Base-by-base conservation (phyloP, 768 basidiomycete genomes). In the Agaricus blazei region DNA sequence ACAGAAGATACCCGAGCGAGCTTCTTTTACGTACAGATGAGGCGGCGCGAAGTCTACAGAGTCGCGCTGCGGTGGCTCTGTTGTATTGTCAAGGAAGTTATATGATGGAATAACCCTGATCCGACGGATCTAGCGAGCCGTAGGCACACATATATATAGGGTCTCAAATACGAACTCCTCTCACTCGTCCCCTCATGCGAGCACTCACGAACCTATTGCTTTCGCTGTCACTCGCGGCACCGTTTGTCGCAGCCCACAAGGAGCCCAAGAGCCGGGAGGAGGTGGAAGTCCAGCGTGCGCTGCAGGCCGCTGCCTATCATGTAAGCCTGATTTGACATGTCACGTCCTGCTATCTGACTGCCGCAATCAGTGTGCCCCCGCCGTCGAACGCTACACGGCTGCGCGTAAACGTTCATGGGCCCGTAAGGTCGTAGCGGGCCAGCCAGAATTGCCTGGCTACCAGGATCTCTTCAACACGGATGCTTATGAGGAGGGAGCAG, bases 221-320 rank as follows among this genome's bases (percentile, higher is more conserved):
- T 41, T 56, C 46, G n/a, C 31, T 55, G 4, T 14, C 43, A n/a
- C 46, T 71, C 4, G 58, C 70, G 34, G 57, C 61, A 23, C 57
- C 63, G 26, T 41, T 63, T 6, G 67, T 60, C 14, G 34, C 58
- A 4, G 78, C 75, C 6, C 80, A 81, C 63, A 71, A 71, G 48
- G 66, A 74, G 43, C 76, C 79, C 4, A 73, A 70, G 59, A 73
- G 75, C 0, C 68, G 70, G 2, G 64, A 75, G 57, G 78, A 81
- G 60, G 69, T 75, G 43, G 78, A 77, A 58, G 67, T 78, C 12
- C 75, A 81, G 56, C 68, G 79, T 19, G 71, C 70, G 14, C 68
- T 82, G 28, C 76, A 80, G 57, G 76, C 73, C 41, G 79, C 80
- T 26, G 79, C 80, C 2, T 80, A 78, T 54, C 75, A 80, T 63